Percentiles rank a stretch among this genome's conserved stretches.
Evolutionary conservation across 2,329 filamentous ascomycete species (phyloP).

Genomic region (Xylariaceae sp.): DNA sequence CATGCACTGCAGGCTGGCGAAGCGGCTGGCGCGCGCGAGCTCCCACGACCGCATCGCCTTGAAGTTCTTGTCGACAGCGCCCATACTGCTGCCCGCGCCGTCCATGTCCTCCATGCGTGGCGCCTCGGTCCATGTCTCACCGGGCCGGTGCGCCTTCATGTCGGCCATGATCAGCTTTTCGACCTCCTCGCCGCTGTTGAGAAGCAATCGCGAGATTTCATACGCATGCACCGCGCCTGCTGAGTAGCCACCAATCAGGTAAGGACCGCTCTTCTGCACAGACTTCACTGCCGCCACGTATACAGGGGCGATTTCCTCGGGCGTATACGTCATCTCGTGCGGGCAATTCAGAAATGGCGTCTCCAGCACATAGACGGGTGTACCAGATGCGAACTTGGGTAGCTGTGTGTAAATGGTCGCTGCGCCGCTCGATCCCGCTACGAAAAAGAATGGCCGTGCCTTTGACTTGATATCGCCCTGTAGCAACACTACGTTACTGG

Average conservation of each 20-base stretch:
- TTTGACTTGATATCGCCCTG: conserved; percentile 16
- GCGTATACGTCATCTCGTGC: conserved; percentile 11
- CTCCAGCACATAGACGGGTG: conserved; percentile 24
- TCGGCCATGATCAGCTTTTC: conserved; percentile 18
- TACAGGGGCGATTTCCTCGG: conserved; percentile 12
- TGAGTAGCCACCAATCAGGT: conserved; percentile 22
- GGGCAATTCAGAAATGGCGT: conserved; percentile 23
- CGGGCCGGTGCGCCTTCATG: conserved; percentile 12
- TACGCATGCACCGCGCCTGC: conserved; percentile 21
- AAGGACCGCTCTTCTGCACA: conserved; percentile 17
- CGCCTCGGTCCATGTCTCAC: conserved; percentile 5
- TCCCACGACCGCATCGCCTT: conserved; percentile 2
- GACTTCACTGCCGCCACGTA: conserved; percentile 19
- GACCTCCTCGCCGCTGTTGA: conserved; percentile 11
- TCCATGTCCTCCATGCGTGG: conserved; percentile 8
- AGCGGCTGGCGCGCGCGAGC: conserved; percentile 3
- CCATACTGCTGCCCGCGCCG: background rate
- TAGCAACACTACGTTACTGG: conserved; percentile 21
- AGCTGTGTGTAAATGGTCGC: conserved; percentile 24
- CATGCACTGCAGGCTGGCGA: conserved; percentile 10
- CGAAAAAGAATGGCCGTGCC: conserved; percentile 22
- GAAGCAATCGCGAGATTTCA: conserved; percentile 18
- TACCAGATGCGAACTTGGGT: conserved; percentile 15
- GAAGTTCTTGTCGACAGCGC: conserved; percentile 6
- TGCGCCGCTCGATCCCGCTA: conserved; percentile 24